phyloP scores from a whole-genome alignment of 768 basidiomycete species.

The Hericium coralloides region DNA sequence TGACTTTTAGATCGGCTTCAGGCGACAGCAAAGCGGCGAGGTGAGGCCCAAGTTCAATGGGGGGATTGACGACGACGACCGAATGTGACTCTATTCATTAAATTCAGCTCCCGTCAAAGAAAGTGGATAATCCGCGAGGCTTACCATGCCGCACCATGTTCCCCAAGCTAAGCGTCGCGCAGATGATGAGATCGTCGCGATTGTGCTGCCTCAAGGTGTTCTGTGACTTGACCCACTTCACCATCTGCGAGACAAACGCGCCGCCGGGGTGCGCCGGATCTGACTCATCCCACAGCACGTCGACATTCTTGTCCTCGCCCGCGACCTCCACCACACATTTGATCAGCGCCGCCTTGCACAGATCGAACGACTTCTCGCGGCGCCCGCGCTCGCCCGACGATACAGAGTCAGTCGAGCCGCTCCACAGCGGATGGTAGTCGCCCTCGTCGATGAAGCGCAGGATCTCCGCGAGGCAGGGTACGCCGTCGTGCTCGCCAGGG shows the following conservation, averaged over 20 bases:
- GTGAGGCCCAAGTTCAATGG: slow-evolving; percentile 53
- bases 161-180: slow-evolving; percentile 74
- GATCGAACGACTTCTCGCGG: slow-evolving; percentile 66
- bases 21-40: slow-evolving; percentile 57
- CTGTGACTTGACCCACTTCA: slow-evolving; percentile 63
- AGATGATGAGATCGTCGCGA: slow-evolving; percentile 74
- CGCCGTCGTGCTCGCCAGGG: slow-evolving; percentile 45
- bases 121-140: neutral
- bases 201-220: slow-evolving; percentile 27
- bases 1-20: slow-evolving; percentile 65
- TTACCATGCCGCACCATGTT: slow-evolving; percentile 74
- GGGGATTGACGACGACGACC: slow-evolving; percentile 38
- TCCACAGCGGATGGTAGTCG: slow-evolving; percentile 60
- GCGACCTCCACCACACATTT: slow-evolving; percentile 81
- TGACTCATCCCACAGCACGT: slow-evolving; percentile 67
- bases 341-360: slow-evolving; percentile 80
- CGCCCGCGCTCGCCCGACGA: slow-evolving; percentile 34
- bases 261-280: slow-evolving; percentile 54
- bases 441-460: slow-evolving; percentile 71
- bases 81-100: slow-evolving; percentile 46
- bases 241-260: slow-evolving; percentile 62
- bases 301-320: slow-evolving; percentile 71
- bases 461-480: slow-evolving; percentile 52
- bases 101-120: neutral
- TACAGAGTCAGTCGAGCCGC: slow-evolving; percentile 23